Evolutionary conservation across 805 yeast genomes (phyloP).

Genomic region (Teunomyces kruisii): DNA sequence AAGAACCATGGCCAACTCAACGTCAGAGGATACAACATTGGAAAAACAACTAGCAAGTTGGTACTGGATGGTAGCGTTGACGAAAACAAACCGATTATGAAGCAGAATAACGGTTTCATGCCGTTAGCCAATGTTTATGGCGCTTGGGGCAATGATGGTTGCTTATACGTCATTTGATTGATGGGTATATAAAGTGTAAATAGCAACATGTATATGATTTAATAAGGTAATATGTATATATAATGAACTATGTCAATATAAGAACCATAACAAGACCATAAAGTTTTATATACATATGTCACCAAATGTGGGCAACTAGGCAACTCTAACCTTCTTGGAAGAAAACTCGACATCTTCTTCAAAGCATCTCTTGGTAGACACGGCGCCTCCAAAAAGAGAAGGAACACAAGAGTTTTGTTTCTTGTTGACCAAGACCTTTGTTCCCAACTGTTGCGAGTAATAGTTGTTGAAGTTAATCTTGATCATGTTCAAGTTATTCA

Average conservation of each 20-base stretch:
- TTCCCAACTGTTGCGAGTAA: slow-evolving; percentile 29
- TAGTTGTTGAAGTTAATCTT: slow-evolving; percentile 27
- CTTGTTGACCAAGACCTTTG: slow-evolving; percentile 23
- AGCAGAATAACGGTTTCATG: slow-evolving; percentile 40
- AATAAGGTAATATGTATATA: not conserved
- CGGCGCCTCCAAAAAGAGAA: slow-evolving; percentile 4
- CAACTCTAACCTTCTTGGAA: slow-evolving; percentile 3
- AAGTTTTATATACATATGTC: too few species aligned
- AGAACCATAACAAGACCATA: not conserved
- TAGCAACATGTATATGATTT: slow-evolving; percentile 5
- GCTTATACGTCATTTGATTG: slow-evolving; percentile 48
- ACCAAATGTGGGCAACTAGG: not conserved
- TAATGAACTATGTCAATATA: not conserved
- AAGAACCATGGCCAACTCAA: slow-evolving; percentile 48
- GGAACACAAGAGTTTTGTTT: slow-evolving; percentile 6
- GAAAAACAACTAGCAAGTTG: slow-evolving; percentile 37
- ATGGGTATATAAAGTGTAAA: not conserved
- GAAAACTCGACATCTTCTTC: slow-evolving; percentile 6
- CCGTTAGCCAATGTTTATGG: slow-evolving; percentile 49
- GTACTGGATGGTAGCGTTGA: slow-evolving; percentile 12
- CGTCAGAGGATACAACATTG: slow-evolving; percentile 66
- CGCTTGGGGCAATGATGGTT: slow-evolving; percentile 69
- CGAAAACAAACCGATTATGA: slow-evolving; percentile 24
- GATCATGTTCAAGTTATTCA: slow-evolving; percentile 20
- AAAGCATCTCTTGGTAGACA: slow-evolving; percentile 9